Percentiles rank a stretch among this genome's conserved stretches.
phyloP scores from a whole-genome alignment of 2,329 filamentous ascomycete genomes.

The Teratosphaeria epicoccoides region DNA sequence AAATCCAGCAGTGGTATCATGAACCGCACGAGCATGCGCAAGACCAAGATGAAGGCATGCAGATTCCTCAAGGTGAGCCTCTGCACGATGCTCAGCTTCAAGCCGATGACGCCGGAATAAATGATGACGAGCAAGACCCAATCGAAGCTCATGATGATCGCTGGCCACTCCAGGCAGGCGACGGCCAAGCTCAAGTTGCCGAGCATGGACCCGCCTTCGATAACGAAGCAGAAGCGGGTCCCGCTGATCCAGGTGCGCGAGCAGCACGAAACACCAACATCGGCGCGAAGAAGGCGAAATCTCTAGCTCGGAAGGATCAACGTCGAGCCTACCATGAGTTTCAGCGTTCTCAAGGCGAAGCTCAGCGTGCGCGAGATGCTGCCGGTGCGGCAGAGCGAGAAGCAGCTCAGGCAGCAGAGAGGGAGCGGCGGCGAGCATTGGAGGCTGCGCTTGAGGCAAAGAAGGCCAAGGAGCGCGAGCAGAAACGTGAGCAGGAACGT shows the following conservation, averaged over 20 bases:
- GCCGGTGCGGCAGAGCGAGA: slow-evolving; percentile 37
- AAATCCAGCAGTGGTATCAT: slow-evolving; percentile 30
- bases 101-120: background rate
- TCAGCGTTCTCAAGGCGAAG: slow-evolving; percentile 37
- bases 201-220: slow-evolving; percentile 3
- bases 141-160: background rate
- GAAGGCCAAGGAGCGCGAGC: slow-evolving; percentile 31
- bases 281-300: slow-evolving; percentile 41
- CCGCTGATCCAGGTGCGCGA: slow-evolving; percentile 18
- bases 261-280: slow-evolving; percentile 20
- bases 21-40: background rate
- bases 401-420: slow-evolving; percentile 30
- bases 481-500: slow-evolving; percentile 28
- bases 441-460: slow-evolving; percentile 35
- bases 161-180: background rate
- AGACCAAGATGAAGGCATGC: background rate
- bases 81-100: background rate
- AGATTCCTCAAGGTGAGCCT: background rate
- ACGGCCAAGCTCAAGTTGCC: slow-evolving; percentile 1
- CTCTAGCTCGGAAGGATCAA: slow-evolving; percentile 35
- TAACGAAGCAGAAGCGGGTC: slow-evolving; percentile 20
- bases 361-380: slow-evolving; percentile 33
- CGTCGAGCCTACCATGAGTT: slow-evolving; percentile 40
- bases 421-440: slow-evolving; percentile 30
- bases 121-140: background rate